A percentile compares a stretch with the other conserved stretches of the same genome.
These are phyloP conservation scores for Alternaria postmessia DNA, from an alignment of 2,329 filamentous ascomycete genomes.

Conservation along the genomic window DNA sequence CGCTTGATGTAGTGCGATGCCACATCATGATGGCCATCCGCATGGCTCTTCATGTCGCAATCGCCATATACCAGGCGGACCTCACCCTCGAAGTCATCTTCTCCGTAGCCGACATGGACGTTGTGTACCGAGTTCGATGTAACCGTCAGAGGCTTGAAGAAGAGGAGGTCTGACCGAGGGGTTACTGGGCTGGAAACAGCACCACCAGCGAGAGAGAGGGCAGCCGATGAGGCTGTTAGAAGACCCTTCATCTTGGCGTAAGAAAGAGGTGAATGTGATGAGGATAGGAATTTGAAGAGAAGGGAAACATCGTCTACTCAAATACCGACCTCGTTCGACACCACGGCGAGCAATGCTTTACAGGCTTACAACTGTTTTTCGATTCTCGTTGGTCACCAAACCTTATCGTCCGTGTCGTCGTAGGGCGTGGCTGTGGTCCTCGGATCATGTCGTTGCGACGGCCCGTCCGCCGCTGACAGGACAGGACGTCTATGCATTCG, in stretches of 20 bases:
- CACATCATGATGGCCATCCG: conserved; percentile 56
- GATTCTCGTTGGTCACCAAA: conserved; percentile 28
- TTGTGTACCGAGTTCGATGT: conserved; percentile 58
- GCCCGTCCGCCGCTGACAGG: conserved; percentile 4
- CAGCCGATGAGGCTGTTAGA: conserved; percentile 36
- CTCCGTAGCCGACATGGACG: conserved; percentile 56
- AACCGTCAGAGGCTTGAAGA: conserved; percentile 46
- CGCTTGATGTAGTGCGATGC: conserved; percentile 49
- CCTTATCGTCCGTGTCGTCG: conserved; percentile 20
- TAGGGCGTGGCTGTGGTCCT: conserved; percentile 1
- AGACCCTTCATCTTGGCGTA: conserved; percentile 37
- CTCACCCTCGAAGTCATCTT: conserved; percentile 53
- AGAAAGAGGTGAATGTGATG: conserved; percentile 1
- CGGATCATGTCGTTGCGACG: conserved; percentile 1
- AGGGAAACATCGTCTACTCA: conserved; percentile 14
- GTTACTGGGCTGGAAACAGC: conserved; percentile 29
- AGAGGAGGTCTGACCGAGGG: conserved; percentile 35
- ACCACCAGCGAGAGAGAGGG: conserved; percentile 35
- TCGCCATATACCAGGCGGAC: conserved; percentile 57
- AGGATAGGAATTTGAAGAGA: neutral
- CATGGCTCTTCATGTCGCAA: conserved; percentile 49
- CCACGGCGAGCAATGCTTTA: neutral
- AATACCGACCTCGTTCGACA: conserved; percentile 18
- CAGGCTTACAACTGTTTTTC: conserved; percentile 7
- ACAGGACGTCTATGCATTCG: conserved; percentile 9